Conservation (phyloP, 768 basidiomycete species). For the Termitomyces sp. region DNA sequence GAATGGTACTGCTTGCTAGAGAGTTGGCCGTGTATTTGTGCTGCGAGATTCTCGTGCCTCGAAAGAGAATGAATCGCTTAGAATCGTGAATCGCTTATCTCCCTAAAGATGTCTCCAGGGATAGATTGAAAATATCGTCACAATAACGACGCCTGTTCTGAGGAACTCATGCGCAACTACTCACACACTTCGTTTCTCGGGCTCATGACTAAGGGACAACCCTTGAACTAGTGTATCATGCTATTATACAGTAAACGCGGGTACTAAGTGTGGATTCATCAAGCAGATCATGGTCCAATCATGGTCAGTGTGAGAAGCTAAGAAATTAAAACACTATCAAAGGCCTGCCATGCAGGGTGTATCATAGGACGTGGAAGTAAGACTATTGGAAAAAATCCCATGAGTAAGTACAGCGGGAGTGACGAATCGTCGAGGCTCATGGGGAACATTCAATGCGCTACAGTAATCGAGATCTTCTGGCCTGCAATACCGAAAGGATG, state of each 20-base stretch:
- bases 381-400: background rate
- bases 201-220: background rate
- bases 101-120: background rate
- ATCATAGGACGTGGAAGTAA: background rate
- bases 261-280: background rate
- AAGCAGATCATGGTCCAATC: background rate
- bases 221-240: background rate
- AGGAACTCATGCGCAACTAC: background rate
- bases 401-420: no score
- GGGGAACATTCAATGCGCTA: conserved; percentile 14
- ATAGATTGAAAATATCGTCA: background rate
- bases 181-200: background rate
- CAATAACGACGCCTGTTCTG: background rate
- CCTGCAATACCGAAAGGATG: conserved; percentile 23
- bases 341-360: background rate
- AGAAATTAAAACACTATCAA: background rate
- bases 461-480: conserved; percentile 20
- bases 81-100: background rate
- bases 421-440: no score
- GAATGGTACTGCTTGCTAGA: background rate
- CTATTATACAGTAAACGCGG: background rate
- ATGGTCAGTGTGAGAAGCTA: background rate
- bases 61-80: background rate
- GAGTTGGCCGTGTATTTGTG: background rate
- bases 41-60: background rate